Base-by-base conservation (phyloP, 2,329 filamentous ascomycete species). In the Amesomyces nigricolor region DNA sequence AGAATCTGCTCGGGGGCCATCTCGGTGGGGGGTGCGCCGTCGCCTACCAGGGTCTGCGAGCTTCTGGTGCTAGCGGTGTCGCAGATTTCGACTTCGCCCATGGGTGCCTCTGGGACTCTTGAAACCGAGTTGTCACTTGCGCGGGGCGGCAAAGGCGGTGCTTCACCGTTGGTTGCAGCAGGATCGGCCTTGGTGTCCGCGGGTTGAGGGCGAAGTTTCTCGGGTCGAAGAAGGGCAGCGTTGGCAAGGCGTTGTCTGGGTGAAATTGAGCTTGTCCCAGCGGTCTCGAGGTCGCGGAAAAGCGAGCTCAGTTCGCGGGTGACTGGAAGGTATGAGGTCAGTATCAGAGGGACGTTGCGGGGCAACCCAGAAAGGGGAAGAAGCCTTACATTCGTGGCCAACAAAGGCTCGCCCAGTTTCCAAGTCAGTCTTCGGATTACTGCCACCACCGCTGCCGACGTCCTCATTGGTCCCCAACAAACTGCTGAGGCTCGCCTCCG, bases 201-300 rank as follows among this genome's bases (percentile, higher is more conserved):
- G 1, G 58, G 56, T 9, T 45, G 47, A 7, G 54, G 51, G 7
- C 50, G 52, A 16, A 63, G 29, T 53, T 65, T 64, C 13, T 66
- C 63, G 2, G 68, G 59, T 37, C 64, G 64, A 38, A 73, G 81
- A 19, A 96, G 76, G 1, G 91, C 91, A 39, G 91, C 80, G 48
- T 90, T 86, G 26, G 91, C 91, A 35, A 96, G 78, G 61, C 89
- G 83, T 63, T 87, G 85, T 3, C 85, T 84, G 1, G 91, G 91
- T 43, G 78, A 82, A 30, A 91, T 83, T 14, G 80, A 85, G 10
- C 77, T 72, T 40, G 78, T 75, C 4, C 80, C 73, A 1, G 86
- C 84, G 1, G 76, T 79, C 57, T 87, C 84, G 66, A 96, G 83
- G 56, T 83, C 79, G 9, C 79, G 70, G 65, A 95, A 96, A 0